These are phyloP conservation scores for Vanilla planifolia DNA, from an alignment of 106 monocot species.

Conservation along the genomic window DNA sequence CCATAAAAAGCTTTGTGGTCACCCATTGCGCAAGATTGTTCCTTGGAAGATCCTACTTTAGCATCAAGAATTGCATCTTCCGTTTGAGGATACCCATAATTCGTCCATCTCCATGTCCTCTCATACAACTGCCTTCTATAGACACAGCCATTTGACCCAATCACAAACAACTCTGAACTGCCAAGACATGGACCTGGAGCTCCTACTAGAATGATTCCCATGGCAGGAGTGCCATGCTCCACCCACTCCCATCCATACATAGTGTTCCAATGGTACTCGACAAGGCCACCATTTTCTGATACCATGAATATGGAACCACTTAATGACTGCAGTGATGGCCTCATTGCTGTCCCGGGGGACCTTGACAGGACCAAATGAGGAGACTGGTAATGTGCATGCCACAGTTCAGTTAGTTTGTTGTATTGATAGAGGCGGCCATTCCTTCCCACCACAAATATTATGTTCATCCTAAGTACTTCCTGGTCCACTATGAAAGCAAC, in stretches of 20 bases:
- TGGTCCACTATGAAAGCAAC: constrained; percentile 84
- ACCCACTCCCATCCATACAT: constrained; percentile 84
- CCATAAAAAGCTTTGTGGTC: background rate
- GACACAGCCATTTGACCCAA: constrained; percentile 74
- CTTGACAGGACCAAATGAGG: constrained; percentile 69
- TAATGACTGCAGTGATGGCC: constrained; percentile 41
- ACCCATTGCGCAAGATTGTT: constrained; percentile 9
- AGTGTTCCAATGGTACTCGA: constrained; percentile 75
- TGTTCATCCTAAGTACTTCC: constrained; percentile 56
- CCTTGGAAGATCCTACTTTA: background rate
- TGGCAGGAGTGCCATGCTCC: constrained; percentile 73
- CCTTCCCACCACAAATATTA: constrained; percentile 57
- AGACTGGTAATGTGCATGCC: constrained; percentile 85
- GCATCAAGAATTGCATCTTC: constrained; percentile 8
- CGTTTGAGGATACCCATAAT: constrained; percentile 33
- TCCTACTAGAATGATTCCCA: constrained; percentile 40
- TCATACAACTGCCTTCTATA: constrained; percentile 54
- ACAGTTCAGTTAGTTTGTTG: constrained; percentile 70
- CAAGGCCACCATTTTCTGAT: constrained; percentile 54
- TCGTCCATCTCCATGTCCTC: constrained; percentile 62
- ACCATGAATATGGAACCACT: constrained; percentile 80
- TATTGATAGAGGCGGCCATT: constrained; percentile 84
- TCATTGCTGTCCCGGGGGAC: constrained; percentile 61
- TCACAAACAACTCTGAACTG: constrained; percentile 45
- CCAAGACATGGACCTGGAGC: constrained; percentile 69